Evolutionary conservation across 768 basidiomycete species (phyloP).

Genomic region (Kwoniella heveanensis): DNA sequence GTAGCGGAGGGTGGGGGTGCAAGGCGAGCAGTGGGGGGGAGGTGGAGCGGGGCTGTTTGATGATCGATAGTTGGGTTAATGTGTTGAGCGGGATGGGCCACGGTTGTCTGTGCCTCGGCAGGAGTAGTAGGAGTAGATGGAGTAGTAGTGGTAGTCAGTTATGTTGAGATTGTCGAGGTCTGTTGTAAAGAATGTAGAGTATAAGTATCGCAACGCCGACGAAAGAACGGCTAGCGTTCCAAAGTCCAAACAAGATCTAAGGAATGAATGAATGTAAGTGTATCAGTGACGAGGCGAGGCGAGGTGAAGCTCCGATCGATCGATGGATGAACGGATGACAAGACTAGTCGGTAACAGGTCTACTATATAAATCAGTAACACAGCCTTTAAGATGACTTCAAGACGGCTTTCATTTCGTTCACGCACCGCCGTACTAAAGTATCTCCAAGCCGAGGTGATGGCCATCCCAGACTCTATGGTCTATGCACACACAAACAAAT

Average conservation of each 20-base stretch:
- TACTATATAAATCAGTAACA: conserved; percentile 1
- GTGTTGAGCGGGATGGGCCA: too few relatives aligned
- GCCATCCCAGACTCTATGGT: not conserved
- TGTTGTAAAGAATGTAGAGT: not conserved
- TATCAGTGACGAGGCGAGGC: not conserved
- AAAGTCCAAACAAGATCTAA: not conserved
- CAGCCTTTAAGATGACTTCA: not conserved
- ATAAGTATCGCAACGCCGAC: not conserved
- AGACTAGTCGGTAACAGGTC: too few relatives aligned
- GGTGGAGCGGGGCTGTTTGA: conserved; percentile 53
- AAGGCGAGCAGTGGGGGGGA: conserved; percentile 43
- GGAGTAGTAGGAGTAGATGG: too few relatives aligned
- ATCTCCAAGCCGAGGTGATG: not conserved
- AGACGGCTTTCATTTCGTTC: not conserved
- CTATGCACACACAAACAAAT: not conserved
- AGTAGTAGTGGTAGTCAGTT: not conserved
- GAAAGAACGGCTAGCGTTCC: not conserved
- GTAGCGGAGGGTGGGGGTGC: not conserved
- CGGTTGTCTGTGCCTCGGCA: too few relatives aligned
- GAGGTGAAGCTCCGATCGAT: not conserved
- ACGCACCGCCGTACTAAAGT: not conserved
- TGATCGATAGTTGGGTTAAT: conserved; percentile 54
- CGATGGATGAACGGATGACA: not conserved
- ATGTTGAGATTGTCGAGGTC: not conserved
- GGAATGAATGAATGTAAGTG: not conserved